Conservation (phyloP, 345 rosid species). For the Eucalyptus curtisii region DNA sequence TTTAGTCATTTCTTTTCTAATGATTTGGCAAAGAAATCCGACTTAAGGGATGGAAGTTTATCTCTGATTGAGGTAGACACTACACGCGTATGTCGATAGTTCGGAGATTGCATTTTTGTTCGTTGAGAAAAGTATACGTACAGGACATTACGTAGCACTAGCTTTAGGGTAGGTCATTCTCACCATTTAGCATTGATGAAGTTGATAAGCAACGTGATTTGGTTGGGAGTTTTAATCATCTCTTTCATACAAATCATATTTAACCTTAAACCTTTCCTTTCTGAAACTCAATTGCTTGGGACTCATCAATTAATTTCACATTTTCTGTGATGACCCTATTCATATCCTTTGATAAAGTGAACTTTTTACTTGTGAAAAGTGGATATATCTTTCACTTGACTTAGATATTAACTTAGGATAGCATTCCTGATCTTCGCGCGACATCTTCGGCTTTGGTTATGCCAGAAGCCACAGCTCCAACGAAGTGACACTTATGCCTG, state of each 20-base stretch:
- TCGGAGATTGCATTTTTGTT: neutral
- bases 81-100: neutral
- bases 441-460: neutral
- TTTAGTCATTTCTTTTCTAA: neutral
- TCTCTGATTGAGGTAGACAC: neutral
- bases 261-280: neutral
- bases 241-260: neutral
- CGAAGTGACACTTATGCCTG: neutral
- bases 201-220: neutral
- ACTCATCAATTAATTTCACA: neutral
- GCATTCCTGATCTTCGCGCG: neutral
- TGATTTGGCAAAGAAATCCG: neutral
- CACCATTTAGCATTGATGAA: neutral
- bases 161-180: neutral
- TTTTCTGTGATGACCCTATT: neutral
- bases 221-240: neutral
- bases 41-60: neutral
- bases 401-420: neutral
- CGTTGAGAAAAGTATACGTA: neutral
- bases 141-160: neutral
- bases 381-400: neutral
- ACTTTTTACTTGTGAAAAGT: neutral
- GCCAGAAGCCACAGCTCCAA: neutral
- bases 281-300: neutral
- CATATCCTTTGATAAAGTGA: neutral